Percentiles rank a stretch among this genome's conserved stretches.
phyloP scores from a whole-genome alignment of 306 rosid species.

The barrel medic (Medicago truncatula) region DNA sequence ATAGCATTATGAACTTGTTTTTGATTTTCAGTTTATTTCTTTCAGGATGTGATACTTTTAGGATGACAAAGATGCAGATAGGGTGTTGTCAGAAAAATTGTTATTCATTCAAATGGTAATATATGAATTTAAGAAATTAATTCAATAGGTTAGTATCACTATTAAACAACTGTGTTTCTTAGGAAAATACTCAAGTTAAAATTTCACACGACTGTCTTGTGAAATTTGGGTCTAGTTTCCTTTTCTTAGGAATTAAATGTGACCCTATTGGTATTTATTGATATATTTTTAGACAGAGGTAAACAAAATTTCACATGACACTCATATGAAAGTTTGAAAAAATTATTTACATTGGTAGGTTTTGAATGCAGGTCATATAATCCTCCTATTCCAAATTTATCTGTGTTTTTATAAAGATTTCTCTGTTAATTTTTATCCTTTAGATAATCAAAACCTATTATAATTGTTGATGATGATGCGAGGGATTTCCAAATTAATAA shows the following conservation, averaged over 20 bases:
- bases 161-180: slow-evolving; percentile 1
- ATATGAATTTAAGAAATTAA: slow-evolving; percentile 1
- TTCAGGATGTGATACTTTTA: background rate
- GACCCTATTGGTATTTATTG: background rate
- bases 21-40: background rate
- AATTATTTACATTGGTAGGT: slow-evolving; percentile 1
- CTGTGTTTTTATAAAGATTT: background rate
- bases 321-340: background rate
- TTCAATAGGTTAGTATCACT: background rate
- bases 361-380: background rate
- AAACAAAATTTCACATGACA: background rate
- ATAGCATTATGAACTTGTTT: slow-evolving; percentile 24
- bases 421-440: background rate
- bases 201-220: background rate
- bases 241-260: background rate
- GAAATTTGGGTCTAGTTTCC: background rate
- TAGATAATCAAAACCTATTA: background rate
- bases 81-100: slow-evolving; percentile 3
- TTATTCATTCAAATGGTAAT: background rate
- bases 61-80: slow-evolving; percentile 8
- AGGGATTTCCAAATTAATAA: background rate
- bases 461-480: background rate
- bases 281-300: background rate
- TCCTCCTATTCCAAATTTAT: background rate
- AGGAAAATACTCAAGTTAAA: background rate